phyloP scores from a whole-genome alignment of 192 early-diverging fungal species.

The Blastocladiella britannica region DNA sequence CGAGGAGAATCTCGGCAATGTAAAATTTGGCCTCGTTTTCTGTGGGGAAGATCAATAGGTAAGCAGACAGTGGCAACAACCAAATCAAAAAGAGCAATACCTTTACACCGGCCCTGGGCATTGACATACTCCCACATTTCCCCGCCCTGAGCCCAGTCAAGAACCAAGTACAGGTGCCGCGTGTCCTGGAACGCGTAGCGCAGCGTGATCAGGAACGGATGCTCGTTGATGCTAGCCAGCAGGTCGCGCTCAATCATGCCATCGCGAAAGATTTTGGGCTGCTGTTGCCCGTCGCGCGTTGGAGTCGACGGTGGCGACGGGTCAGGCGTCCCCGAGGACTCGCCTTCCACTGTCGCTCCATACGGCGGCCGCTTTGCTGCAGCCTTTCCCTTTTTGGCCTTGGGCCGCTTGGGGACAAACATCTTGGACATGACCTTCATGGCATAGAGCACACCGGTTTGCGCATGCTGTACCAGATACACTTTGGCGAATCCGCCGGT shows the following conservation, averaged over 20 bases:
- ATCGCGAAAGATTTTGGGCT: not conserved
- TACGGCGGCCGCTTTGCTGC: not conserved
- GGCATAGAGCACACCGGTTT: constrained; percentile 37
- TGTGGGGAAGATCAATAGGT: too few relatives aligned
- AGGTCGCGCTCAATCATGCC: not conserved
- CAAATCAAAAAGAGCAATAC: not conserved
- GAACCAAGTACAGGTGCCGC: constrained; percentile 2
- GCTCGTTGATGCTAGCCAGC: not conserved
- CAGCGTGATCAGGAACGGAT: constrained; percentile 3
- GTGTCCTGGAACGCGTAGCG: constrained; percentile 4
- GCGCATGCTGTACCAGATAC: constrained; percentile 55
- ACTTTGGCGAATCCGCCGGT: constrained; percentile 50
- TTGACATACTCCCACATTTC: not conserved
- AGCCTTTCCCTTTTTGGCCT: not conserved
- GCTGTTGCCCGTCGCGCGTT: too few relatives aligned
- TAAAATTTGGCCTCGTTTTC: constrained; percentile 76
- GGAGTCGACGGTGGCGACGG: not conserved
- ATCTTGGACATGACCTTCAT: constrained; percentile 83
- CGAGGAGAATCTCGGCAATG: constrained; percentile 64
- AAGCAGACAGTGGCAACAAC: not conserved
- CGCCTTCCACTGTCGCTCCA: not conserved
- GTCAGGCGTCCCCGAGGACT: not conserved
- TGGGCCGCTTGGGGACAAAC: not conserved
- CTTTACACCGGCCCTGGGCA: not conserved
- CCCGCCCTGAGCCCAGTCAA: constrained; percentile 4